These are phyloP conservation scores for Ophiosphaerella korrae DNA, from an alignment of 2,329 filamentous ascomycete genomes.

Conservation along the genomic window DNA sequence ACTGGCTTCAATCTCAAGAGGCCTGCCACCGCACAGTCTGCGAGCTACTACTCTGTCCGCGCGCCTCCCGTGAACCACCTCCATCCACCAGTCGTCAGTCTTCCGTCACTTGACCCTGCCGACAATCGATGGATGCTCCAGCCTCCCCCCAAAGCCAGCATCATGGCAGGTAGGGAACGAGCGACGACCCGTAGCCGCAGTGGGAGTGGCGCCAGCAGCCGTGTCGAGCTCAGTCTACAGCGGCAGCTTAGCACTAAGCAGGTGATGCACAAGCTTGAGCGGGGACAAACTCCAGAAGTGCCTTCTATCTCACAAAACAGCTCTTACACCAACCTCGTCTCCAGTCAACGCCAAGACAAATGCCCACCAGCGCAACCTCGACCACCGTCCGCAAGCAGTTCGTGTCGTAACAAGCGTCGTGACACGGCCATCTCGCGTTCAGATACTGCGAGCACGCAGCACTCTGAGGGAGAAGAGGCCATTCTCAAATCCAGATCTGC, in stretches of 20 bases:
- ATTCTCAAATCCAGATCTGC: conserved; percentile 20
- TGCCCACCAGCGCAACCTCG: conserved; percentile 34
- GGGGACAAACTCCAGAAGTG: conserved; percentile 43
- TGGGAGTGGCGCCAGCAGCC: conserved; percentile 49
- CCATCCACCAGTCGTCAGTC: conserved; percentile 82
- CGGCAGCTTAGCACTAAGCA: conserved; percentile 48
- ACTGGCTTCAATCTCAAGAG: conserved; percentile 23
- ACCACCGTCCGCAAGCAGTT: conserved; percentile 38
- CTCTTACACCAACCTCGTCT: conserved; percentile 37
- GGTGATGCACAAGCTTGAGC: conserved; percentile 42
- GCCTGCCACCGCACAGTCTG: conserved; percentile 38
- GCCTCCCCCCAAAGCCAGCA: conserved; percentile 83
- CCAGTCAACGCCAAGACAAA: conserved; percentile 38
- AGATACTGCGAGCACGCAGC: conserved; percentile 23
- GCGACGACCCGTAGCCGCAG: conserved; percentile 66
- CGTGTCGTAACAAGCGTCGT: conserved; percentile 31
- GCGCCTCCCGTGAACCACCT: conserved; percentile 82
- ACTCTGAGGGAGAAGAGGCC: conserved; percentile 32
- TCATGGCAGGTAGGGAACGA: conserved; percentile 86
- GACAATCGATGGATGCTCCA: conserved; percentile 91
- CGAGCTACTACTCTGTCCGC: conserved; percentile 46
- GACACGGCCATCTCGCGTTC: conserved; percentile 35
- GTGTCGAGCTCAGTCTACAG: conserved; percentile 44
- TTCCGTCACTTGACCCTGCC: conserved; percentile 69
- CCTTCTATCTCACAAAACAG: conserved; percentile 43